phyloP scores from a whole-genome alignment of 331 rosid genomes.

The Quercus phellos region DNA sequence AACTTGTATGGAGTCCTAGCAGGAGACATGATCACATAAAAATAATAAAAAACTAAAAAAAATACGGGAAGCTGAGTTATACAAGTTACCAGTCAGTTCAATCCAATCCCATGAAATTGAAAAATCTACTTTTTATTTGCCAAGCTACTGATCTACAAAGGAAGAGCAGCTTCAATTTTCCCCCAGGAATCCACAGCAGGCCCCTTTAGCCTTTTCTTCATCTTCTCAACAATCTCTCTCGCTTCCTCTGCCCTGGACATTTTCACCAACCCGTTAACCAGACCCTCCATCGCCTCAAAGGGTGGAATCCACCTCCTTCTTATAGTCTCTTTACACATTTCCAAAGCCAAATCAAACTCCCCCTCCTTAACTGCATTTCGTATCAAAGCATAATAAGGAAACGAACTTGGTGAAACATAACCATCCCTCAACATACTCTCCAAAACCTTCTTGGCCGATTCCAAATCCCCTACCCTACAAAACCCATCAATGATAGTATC shows the following conservation, averaged over 20 bases:
- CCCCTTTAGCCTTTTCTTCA: slow-evolving; percentile 19
- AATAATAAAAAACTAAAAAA: too few relatives aligned
- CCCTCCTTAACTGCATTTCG: slow-evolving; percentile 18
- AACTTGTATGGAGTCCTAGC: too few relatives aligned
- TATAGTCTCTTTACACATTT: slow-evolving; percentile 11
- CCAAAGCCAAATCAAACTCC: slow-evolving; percentile 19
- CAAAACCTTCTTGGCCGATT: slow-evolving; percentile 15
- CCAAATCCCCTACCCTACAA: slow-evolving; percentile 19
- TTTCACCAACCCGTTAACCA: slow-evolving; percentile 14
- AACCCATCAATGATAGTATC: slow-evolving; percentile 17
- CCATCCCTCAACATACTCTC: slow-evolving; percentile 9
- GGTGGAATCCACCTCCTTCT: slow-evolving; percentile 25
- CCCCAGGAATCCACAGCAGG: slow-evolving; percentile 20
- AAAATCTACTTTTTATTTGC: too few relatives aligned
- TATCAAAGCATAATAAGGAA: slow-evolving; percentile 3
- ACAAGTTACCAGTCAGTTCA: too few relatives aligned
- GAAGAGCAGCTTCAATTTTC: slow-evolving; percentile 21
- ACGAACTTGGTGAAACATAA: background rate
- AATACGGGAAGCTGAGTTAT: too few relatives aligned
- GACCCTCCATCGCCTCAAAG: slow-evolving; percentile 5
- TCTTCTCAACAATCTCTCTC: slow-evolving; percentile 17
- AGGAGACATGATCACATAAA: too few relatives aligned
- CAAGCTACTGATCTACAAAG: background rate
- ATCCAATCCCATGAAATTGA: too few relatives aligned
- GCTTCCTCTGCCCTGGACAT: slow-evolving; percentile 17